Evolutionary conservation across 768 basidiomycete genomes (phyloP).

Genomic region (Coprinopsis sp.): DNA sequence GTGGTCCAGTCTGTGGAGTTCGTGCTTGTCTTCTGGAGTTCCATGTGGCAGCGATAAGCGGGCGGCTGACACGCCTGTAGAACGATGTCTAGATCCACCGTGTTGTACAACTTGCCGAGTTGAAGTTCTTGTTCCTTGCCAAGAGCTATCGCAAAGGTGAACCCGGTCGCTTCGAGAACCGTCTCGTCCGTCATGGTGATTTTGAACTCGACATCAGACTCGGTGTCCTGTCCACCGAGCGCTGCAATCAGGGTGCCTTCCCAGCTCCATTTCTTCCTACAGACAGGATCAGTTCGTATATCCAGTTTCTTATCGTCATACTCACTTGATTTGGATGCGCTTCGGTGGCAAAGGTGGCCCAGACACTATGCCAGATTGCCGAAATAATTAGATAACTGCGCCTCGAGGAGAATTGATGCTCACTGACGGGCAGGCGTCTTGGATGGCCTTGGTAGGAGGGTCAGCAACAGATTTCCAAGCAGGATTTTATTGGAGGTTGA

Average conservation of each 20-base stretch:
- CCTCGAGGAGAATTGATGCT: too few relatives aligned
- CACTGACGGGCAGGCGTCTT: too few relatives aligned
- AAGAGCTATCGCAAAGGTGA: conserved; percentile 48
- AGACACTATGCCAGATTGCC: too few relatives aligned
- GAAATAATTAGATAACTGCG: too few relatives aligned
- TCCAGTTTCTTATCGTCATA: too few relatives aligned
- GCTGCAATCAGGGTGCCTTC: conserved; percentile 47
- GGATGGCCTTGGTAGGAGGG: too few relatives aligned
- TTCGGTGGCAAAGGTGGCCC: too few relatives aligned
- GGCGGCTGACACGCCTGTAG: conserved; percentile 44
- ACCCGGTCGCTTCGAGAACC: conserved; percentile 33
- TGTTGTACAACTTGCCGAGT: conserved; percentile 45
- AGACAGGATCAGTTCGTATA: too few relatives aligned
- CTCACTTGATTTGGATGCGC: too few relatives aligned
- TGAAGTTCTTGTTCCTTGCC: conserved; percentile 35
- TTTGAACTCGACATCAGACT: conserved; percentile 18
- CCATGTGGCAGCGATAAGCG: conserved; percentile 50
- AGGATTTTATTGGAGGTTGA: too few relatives aligned
- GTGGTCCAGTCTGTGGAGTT: conserved; percentile 2
- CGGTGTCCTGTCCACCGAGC: conserved; percentile 22
- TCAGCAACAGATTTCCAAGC: too few relatives aligned
- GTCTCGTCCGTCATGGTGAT: conserved; percentile 43
- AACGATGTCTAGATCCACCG: conserved; percentile 42
- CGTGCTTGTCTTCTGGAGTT: conserved; percentile 5
- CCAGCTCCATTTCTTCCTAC: conserved; percentile 63